These are phyloP conservation scores for Aspergillus brunneoviolaceus DNA, from an alignment of 2,329 filamentous ascomycete species.

Conservation along the genomic window DNA sequence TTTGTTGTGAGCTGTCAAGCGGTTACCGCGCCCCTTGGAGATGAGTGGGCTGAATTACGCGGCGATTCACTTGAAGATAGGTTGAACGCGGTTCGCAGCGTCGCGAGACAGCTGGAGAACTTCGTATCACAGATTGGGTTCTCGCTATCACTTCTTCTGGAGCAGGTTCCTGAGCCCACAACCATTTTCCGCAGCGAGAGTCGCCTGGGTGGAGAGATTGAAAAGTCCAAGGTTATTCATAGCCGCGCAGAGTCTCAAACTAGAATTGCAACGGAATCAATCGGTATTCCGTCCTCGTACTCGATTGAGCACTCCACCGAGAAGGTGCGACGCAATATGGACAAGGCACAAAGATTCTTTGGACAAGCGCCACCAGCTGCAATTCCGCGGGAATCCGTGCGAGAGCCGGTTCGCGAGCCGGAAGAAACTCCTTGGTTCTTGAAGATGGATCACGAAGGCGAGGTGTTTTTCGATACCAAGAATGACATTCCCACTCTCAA, in stretches of 20 bases:
- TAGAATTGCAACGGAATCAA: slow-evolving; percentile 38
- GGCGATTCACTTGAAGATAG: slow-evolving; percentile 87
- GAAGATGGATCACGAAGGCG: slow-evolving; percentile 80
- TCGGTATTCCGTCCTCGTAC: slow-evolving; percentile 47
- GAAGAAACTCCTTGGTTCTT: slow-evolving; percentile 85
- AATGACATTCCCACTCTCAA: slow-evolving; percentile 72
- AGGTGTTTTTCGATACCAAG: slow-evolving; percentile 88
- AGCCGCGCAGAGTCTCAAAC: slow-evolving; percentile 38
- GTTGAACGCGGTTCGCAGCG: slow-evolving; percentile 73
- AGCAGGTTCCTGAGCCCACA: slow-evolving; percentile 65
- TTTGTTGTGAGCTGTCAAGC: slow-evolving; percentile 83
- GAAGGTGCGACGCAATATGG: slow-evolving; percentile 46
- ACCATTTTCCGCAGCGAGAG: slow-evolving; percentile 46
- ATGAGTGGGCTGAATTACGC: slow-evolving; percentile 93
- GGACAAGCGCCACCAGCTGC: slow-evolving; percentile 46
- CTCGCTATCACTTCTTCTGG: slow-evolving; percentile 81
- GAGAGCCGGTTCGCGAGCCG: slow-evolving; percentile 50
- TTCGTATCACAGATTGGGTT: slow-evolving; percentile 85
- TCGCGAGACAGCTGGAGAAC: slow-evolving; percentile 77
- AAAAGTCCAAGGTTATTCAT: slow-evolving; percentile 25
- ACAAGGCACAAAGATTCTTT: slow-evolving; percentile 50
- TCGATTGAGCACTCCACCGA: slow-evolving; percentile 37
- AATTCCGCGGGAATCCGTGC: slow-evolving; percentile 38
- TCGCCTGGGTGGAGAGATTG: slow-evolving; percentile 31
- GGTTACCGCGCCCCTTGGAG: slow-evolving; percentile 84